Evolutionary conservation across 208 protist species (phyloP).

Genomic region (Tritrichomonas musculus): DNA sequence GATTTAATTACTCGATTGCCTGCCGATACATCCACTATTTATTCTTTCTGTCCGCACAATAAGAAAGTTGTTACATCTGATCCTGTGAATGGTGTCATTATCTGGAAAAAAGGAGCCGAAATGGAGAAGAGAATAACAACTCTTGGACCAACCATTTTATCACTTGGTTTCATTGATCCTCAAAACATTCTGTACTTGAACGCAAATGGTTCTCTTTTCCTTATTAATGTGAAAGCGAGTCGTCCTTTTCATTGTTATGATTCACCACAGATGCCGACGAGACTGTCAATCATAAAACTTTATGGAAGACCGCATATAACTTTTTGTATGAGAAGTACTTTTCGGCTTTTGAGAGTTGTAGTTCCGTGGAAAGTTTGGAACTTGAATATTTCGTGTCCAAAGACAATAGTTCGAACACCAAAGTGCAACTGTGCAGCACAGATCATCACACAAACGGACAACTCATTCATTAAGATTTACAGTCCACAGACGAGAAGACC

Average conservation of each 20-base stretch:
- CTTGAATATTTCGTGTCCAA: neutral
- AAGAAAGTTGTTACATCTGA: neutral
- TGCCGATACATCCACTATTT: neutral
- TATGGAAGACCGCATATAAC: neutral
- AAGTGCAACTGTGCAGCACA: neutral
- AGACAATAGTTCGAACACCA: neutral
- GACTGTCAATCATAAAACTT: neutral
- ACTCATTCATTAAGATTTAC: neutral
- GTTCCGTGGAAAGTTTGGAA: neutral
- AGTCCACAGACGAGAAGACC: neutral
- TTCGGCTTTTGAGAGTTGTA: neutral
- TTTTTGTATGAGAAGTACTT: neutral
- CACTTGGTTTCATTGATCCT: neutral
- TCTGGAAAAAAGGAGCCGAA: neutral
- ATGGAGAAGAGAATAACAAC: neutral
- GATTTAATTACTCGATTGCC: neutral
- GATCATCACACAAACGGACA: neutral
- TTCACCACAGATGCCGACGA: neutral
- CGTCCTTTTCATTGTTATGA: neutral
- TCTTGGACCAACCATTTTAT: neutral
- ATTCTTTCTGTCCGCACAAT: neutral
- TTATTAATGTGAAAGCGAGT: neutral
- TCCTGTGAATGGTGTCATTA: neutral
- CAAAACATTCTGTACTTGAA: neutral
- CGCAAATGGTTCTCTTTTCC: neutral